Base-by-base conservation (phyloP, 495 filamentous ascomycete genomes). In the Hyaloscypha finlandica region DNA sequence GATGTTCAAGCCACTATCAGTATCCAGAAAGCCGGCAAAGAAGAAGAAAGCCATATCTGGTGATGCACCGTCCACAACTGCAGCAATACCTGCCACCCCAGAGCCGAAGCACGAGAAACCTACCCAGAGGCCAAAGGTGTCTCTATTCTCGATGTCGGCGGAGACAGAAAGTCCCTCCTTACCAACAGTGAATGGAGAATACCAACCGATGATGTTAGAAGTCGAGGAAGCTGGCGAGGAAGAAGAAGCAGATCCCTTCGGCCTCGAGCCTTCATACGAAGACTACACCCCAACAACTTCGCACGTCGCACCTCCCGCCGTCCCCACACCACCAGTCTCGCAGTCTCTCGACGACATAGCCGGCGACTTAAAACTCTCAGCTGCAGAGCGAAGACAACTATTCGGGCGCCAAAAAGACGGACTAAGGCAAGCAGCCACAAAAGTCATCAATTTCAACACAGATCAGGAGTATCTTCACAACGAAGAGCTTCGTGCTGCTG, bases 1-100 rank as follows among this genome's bases (percentile, higher is more conserved):
- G 72, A 93, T 92, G 86, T 97, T 97, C 77, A 92, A 89, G 74
- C 93, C 93, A 2, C 76, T 97, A 30, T 96, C 92, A 3, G 92
- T 96, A 9, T 84, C 85, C 22, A 80, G 90, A 52, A 90, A 89
- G 56, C 81, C 82, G n/a, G 77, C 81, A 65, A 92, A 91, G 80
- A 92, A 91, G 78, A 88, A 83, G 73, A 67, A 75, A 33, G 33
- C 62, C 30, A 33, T 59, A 5, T 51, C 35, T 29, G 29, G 4
- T 63, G 65, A 65, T 33, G 8, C 61, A n/a, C 29, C 67, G 35
- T 39, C 65, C 4, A 11, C 61, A 3, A 30, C 63, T 2, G 11
- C 54, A 20, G 16, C 37, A 5, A 65, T 54, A 8, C 59, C 69
- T 45, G 42, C 16, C 0, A 55, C 54, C 5, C 67, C 33, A 70